Evolutionary conservation across 2,329 filamentous ascomycete genomes (phyloP).

Genomic region (Aureobasidium sp.): DNA sequence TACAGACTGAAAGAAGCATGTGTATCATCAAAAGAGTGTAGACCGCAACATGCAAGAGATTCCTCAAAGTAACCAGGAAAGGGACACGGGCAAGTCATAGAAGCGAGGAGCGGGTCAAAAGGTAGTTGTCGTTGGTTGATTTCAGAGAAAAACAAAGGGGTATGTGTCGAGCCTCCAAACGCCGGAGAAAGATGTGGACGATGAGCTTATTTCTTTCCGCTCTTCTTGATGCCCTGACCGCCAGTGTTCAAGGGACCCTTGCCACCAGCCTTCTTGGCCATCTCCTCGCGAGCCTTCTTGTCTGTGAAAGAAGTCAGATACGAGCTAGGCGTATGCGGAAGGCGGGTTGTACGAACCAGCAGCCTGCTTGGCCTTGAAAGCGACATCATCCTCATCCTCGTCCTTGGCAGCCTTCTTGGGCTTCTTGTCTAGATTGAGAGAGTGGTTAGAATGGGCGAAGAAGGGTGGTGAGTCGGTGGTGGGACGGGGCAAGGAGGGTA

Average conservation of each 20-base stretch:
- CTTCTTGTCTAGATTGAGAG: slow-evolving; percentile 53
- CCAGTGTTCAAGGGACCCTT: slow-evolving; percentile 86
- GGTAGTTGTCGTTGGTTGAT: not conserved
- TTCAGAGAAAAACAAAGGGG: not conserved
- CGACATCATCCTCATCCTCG: slow-evolving; percentile 83
- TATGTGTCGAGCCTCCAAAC: slow-evolving; percentile 13
- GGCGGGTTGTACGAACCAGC: slow-evolving; percentile 57
- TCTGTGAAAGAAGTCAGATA: slow-evolving; percentile 28
- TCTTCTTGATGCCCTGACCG: slow-evolving; percentile 92
- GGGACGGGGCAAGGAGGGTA: not conserved
- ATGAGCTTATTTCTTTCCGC: slow-evolving; percentile 74
- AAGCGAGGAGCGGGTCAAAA: not conserved
- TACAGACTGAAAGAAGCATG: slow-evolving; percentile 40
- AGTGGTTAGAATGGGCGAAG: not conserved
- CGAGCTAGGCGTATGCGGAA: not conserved
- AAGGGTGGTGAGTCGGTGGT: not conserved
- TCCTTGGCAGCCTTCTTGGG: slow-evolving; percentile 72
- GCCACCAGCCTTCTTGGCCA: slow-evolving; percentile 75
- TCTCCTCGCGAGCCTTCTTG: slow-evolving; percentile 70
- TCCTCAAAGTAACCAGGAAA: not conserved
- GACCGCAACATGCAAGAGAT: not conserved
- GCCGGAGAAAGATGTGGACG: not conserved
- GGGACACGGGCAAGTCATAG: not conserved
- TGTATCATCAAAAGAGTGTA: not conserved
- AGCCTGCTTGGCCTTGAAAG: slow-evolving; percentile 74